Evolutionary conservation across 371 early-diverging fungal species (phyloP).

Genomic region (Synchytrium microbalum): DNA sequence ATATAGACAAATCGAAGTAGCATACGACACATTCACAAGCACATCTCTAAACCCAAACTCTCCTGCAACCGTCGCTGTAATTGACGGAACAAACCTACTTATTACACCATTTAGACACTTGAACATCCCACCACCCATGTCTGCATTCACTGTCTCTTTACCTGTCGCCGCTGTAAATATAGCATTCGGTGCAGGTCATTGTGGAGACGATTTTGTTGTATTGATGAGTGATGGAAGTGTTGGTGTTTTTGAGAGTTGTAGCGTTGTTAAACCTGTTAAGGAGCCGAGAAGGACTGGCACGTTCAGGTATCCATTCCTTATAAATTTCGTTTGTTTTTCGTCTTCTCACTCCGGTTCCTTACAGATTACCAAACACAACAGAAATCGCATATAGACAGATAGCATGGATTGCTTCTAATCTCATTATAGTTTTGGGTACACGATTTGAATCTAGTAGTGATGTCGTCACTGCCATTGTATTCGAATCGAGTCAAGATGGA

Average conservation of each 20-base stretch:
- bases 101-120: conserved; percentile 78
- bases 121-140: conserved; percentile 96
- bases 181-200: conserved; percentile 13
- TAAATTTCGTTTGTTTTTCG: not conserved
- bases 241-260: conserved; percentile 25
- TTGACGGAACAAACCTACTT: conserved; percentile 61
- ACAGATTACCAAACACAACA: not conserved
- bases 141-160: conserved; percentile 28
- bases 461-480: not conserved
- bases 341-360: too few relatives aligned
- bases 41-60: conserved; percentile 46
- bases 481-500: not conserved
- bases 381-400: conserved; percentile 27
- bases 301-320: too few relatives aligned
- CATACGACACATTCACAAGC: conserved; percentile 50
- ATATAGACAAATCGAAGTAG: conserved; percentile 48
- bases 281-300: conserved; percentile 2
- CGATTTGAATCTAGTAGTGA: not conserved
- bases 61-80: conserved; percentile 63
- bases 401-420: conserved; percentile 20
- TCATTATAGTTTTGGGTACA: conserved; percentile 22
- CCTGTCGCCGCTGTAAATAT: conserved; percentile 23
- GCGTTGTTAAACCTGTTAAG: conserved; percentile 9
- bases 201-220: conserved; percentile 62
- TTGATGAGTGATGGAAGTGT: conserved; percentile 45